phyloP scores from a whole-genome alignment of 305 asterid genomes.

The Solanum hybrid region DNA sequence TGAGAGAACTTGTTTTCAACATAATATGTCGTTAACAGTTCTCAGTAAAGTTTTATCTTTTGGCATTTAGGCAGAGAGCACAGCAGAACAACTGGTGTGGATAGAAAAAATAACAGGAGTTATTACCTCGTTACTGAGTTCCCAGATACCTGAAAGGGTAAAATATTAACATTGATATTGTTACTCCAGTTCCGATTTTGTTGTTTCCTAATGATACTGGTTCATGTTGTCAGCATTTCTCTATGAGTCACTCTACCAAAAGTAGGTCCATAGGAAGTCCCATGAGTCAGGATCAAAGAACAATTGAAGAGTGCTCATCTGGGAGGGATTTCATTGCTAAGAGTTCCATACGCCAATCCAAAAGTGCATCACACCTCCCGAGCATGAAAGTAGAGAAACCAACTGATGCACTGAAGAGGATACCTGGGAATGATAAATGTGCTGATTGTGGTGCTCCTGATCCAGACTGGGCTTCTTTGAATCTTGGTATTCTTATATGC shows the following conservation, averaged over 20 bases:
- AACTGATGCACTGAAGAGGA: constrained; percentile 42
- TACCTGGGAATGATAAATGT: constrained; percentile 90
- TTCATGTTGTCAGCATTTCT: constrained; percentile 35
- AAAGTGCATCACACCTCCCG: constrained; percentile 38
- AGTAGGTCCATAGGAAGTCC: constrained; percentile 45
- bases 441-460: constrained; percentile 94
- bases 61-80: constrained; percentile 91
- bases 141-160: constrained; percentile 93
- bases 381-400: constrained; percentile 39
- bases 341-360: constrained; percentile 40
- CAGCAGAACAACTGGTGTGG: constrained; percentile 97
- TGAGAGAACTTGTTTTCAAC: background rate
- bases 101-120: constrained; percentile 98
- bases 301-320: constrained; percentile 30
- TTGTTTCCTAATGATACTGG: constrained; percentile 9
- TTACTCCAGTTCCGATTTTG: constrained; percentile 12
- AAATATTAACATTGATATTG: background rate
- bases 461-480: constrained; percentile 97
- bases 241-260: constrained; percentile 44
- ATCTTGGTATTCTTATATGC: constrained; percentile 80
- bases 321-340: constrained; percentile 39
- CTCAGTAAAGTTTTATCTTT: background rate
- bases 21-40: background rate
- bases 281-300: constrained; percentile 30
- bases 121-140: constrained; percentile 84